phyloP scores from a whole-genome alignment of 495 filamentous ascomycete genomes.

The Choiromyces venosus region DNA sequence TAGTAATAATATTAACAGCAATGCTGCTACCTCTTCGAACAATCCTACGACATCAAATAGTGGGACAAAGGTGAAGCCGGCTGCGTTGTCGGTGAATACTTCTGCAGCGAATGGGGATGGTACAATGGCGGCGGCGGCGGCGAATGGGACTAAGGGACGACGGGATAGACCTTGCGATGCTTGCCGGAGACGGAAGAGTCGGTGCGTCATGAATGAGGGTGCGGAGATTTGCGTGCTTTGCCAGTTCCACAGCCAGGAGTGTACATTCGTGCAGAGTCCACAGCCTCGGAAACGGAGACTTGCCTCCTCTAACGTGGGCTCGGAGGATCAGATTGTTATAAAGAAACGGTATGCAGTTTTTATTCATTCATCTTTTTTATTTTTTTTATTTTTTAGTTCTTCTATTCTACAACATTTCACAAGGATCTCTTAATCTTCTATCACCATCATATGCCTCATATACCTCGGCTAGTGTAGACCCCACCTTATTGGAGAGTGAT shows the following conservation, averaged over 20 bases:
- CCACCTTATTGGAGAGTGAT: not conserved
- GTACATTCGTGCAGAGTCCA: conserved; percentile 61
- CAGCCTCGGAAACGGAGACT: conserved; percentile 70
- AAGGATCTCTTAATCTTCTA: not conserved
- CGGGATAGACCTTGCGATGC: conserved; percentile 64
- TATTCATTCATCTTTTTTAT: conserved; percentile 35
- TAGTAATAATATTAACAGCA: conserved; percentile 19
- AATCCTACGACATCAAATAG: not conserved
- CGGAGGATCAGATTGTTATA: conserved; percentile 52
- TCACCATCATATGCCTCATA: not conserved
- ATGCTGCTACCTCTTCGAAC: conserved; percentile 21
- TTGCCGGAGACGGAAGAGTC: conserved; percentile 76
- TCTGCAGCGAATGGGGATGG: not conserved
- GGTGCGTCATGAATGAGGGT: conserved; percentile 80
- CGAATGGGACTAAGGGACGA: conserved; percentile 27
- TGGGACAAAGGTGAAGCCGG: not conserved
- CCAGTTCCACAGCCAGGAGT: conserved; percentile 57
- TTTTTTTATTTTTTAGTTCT: conserved; percentile 3
- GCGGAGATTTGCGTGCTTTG: conserved; percentile 59
- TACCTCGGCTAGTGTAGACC: not conserved
- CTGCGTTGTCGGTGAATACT: not conserved
- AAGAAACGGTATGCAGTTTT: conserved; percentile 55
- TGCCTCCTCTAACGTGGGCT: conserved; percentile 51
- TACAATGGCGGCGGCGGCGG: conserved; percentile 13
- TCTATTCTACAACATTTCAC: not conserved